Conservation (phyloP, 2,329 filamentous ascomycete species). For the Pseudogymnoascus sp. region DNA sequence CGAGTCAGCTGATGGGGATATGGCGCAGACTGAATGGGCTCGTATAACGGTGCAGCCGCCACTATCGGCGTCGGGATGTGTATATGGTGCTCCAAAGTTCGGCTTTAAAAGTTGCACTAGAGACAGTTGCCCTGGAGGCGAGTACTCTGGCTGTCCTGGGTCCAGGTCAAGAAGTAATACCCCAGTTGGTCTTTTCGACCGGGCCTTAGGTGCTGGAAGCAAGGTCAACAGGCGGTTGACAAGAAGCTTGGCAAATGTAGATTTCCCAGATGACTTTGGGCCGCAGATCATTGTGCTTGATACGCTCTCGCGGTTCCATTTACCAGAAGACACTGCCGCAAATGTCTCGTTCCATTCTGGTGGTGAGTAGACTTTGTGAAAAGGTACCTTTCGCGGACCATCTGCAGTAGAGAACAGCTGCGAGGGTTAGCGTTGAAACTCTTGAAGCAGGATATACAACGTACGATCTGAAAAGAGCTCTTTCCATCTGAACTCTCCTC, state of each 20-base stretch:
- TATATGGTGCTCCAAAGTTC: slow-evolving; percentile 59
- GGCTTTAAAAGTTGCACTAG: slow-evolving; percentile 51
- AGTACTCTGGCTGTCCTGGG: slow-evolving; percentile 68
- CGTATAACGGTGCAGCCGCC: slow-evolving; percentile 39
- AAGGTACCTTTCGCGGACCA: slow-evolving; percentile 38
- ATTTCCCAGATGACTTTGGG: slow-evolving; percentile 66
- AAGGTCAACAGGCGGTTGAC: slow-evolving; percentile 50
- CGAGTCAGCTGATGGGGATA: slow-evolving; percentile 56
- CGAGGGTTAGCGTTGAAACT: slow-evolving; percentile 22
- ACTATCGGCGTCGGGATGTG: slow-evolving; percentile 41
- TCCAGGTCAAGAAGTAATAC: slow-evolving; percentile 61
- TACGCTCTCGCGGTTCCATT: slow-evolving; percentile 39
- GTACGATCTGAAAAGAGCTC: slow-evolving; percentile 44
- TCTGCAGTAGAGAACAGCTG: slow-evolving; percentile 48
- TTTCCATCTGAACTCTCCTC: slow-evolving; percentile 23
- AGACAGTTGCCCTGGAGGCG: slow-evolving; percentile 59
- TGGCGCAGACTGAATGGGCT: slow-evolving; percentile 57
- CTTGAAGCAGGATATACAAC: slow-evolving; percentile 16
- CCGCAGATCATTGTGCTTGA: slow-evolving; percentile 50
- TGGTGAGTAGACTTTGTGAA: slow-evolving; percentile 48
- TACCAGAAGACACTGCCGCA: slow-evolving; percentile 18
- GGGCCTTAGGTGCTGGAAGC: slow-evolving; percentile 21
- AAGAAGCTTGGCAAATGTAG: slow-evolving; percentile 60
- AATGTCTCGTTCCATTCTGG: slow-evolving; percentile 49
- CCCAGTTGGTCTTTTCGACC: slow-evolving; percentile 17